These are phyloP conservation scores for Lepidium aucheri DNA, from an alignment of 345 rosid species.

Conservation along the genomic window DNA sequence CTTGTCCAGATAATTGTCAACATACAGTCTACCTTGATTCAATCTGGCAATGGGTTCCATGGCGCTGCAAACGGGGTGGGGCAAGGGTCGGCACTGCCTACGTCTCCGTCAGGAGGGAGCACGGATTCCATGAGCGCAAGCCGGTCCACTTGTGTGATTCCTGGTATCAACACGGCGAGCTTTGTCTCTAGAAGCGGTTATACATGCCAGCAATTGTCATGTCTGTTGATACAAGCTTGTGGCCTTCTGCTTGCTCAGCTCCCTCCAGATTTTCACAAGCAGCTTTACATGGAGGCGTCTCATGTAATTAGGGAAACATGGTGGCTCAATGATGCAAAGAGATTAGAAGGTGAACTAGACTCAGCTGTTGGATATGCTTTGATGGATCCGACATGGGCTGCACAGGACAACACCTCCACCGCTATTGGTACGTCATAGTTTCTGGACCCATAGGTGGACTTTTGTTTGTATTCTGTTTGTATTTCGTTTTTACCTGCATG, in stretches of 20 bases:
- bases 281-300: slow-evolving; percentile 79
- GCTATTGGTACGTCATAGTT: slow-evolving; percentile 61
- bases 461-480: background rate
- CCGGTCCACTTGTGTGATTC: slow-evolving; percentile 67
- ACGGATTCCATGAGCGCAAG: slow-evolving; percentile 85
- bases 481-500: background rate
- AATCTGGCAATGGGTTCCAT: slow-evolving; percentile 78
- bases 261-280: slow-evolving; percentile 77
- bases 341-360: slow-evolving; percentile 70
- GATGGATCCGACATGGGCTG: slow-evolving; percentile 98
- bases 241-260: slow-evolving; percentile 95
- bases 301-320: slow-evolving; percentile 80
- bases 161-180: slow-evolving; percentile 76
- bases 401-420: slow-evolving; percentile 96
- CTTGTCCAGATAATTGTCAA: slow-evolving; percentile 85
- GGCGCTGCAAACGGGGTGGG: slow-evolving; percentile 65
- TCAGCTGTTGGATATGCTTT: slow-evolving; percentile 92
- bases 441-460: background rate
- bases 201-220: slow-evolving; percentile 92
- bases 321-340: slow-evolving; percentile 89
- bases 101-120: slow-evolving; percentile 96
- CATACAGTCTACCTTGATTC: slow-evolving; percentile 88
- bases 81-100: slow-evolving; percentile 74
- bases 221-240: slow-evolving; percentile 94
- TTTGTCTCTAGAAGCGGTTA: slow-evolving; percentile 94